Base-by-base conservation (phyloP, 371 early-diverging fungal genomes). In the Saksenaea vasiformis region DNA sequence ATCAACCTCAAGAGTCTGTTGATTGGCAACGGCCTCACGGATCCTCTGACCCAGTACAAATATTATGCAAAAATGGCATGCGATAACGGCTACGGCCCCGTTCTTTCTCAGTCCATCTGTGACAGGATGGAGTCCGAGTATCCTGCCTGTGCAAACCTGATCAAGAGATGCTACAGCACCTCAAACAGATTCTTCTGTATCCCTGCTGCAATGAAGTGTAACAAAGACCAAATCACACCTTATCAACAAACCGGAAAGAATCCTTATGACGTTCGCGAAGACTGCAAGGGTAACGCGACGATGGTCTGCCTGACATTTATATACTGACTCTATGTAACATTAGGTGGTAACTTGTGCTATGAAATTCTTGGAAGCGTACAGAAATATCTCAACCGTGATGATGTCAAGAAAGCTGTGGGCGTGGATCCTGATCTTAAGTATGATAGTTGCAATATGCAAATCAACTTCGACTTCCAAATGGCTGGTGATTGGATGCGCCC, bases 21-120 rank as follows among this genome's bases (percentile, higher is more conserved):
- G 62, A 91, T 96, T 51, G 98, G 98, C 37, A 98, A 98, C 68
- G 98, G 96, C 9, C 75, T 96, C 68, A 92, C 93, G 2, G 95
- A 96, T 66, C 94, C 95, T 26, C 78, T 91, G 59, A 79, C 87
- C 8, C 98, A 98, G 81, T 96, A 94, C 80, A 85, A 92, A 72
- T 94, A 90, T 76, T 98, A 95, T 73, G 85, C 93, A 15, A 77
- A 90, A 64, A 94, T 94, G 91, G 94, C 94, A 4, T 92, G 93
- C 72, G 86, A 91, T 41, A 80, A 88, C 36, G 64, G 61, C 14
- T 93, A 96, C 58, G 87, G 86, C 10, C 87, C 95, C 14, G 88
- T 94, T 27, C 74, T 95, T 28, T 69, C 76, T 22, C 76, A 87
- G 64, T 65, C 70, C 9, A 76, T 84, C 55, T 95, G 95, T 69